Conservation (phyloP, 2,329 filamentous ascomycete genomes). For the Passalora sequoiae region DNA sequence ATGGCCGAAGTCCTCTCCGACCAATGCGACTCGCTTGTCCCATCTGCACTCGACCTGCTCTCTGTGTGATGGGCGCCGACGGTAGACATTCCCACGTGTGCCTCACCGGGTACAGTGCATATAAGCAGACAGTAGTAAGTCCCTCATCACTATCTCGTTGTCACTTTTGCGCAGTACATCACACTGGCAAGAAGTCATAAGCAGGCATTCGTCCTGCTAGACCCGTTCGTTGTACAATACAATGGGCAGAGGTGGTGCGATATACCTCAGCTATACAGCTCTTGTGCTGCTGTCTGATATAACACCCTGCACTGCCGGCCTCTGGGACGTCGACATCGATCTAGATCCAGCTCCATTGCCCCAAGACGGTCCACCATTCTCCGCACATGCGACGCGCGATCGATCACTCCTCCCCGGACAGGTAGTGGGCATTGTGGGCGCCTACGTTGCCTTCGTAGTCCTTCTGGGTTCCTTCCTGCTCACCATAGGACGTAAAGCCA, state of each 20-base stretch:
- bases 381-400: conserved; percentile 56
- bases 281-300: conserved; percentile 25
- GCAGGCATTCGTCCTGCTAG: not conserved
- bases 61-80: conserved; percentile 12
- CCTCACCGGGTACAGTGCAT: conserved; percentile 11
- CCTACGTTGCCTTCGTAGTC: conserved; percentile 73
- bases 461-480: conserved; percentile 61
- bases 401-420: conserved; percentile 67
- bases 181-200: not conserved
- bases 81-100: conserved; percentile 14
- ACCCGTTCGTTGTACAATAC: conserved; percentile 1
- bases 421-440: conserved; percentile 75
- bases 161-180: not conserved
- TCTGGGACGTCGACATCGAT: conserved; percentile 47
- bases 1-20: conserved; percentile 4
- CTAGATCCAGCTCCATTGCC: conserved; percentile 55
- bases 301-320: conserved; percentile 15
- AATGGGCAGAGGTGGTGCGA: conserved; percentile 24
- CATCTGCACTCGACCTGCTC: conserved; percentile 14
- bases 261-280: conserved; percentile 28
- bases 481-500: conserved; percentile 42
- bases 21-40: conserved; percentile 6
- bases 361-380: conserved; percentile 57
- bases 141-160: conserved; percentile 12
- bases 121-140: conserved; percentile 21